phyloP scores from a whole-genome alignment of 176 grass and related monocot genomes.

The bread wheat (Triticum aestivum) region DNA sequence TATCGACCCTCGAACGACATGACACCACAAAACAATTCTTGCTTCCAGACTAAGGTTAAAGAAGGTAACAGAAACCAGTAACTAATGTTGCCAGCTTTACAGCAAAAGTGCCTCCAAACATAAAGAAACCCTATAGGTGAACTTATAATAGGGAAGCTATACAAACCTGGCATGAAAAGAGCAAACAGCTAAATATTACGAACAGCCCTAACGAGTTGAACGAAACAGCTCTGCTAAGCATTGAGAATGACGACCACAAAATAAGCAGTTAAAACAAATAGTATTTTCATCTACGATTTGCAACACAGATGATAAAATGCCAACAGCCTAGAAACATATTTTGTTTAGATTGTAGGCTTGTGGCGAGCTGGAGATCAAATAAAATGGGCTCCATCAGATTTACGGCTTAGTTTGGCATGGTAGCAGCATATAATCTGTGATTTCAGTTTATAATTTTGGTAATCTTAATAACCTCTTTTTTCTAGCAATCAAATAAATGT shows the following conservation, averaged over 20 bases:
- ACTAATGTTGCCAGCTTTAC: constrained; percentile 1
- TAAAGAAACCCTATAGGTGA: constrained; percentile 1
- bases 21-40: constrained; percentile 6
- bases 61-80: neutral
- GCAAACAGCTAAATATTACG: neutral
- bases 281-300: constrained; percentile 14
- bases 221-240: constrained; percentile 5
- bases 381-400: neutral
- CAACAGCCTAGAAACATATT: neutral
- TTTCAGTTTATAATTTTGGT: neutral
- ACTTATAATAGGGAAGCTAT: constrained; percentile 19
- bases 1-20: neutral
- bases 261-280: constrained; percentile 12
- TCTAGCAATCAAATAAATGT: neutral
- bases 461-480: neutral
- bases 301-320: neutral
- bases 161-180: constrained; percentile 2
- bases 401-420: constrained; percentile 2
- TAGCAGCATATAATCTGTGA: neutral
- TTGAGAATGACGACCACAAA: neutral
- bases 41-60: constrained; percentile 10
- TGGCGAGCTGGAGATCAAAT: neutral
- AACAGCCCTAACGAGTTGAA: constrained; percentile 10
- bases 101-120: neutral
- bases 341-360: constrained; percentile 20